These are phyloP conservation scores for Calonectria hawksworthii DNA, from an alignment of 2,329 filamentous ascomycete species.

Conservation along the genomic window DNA sequence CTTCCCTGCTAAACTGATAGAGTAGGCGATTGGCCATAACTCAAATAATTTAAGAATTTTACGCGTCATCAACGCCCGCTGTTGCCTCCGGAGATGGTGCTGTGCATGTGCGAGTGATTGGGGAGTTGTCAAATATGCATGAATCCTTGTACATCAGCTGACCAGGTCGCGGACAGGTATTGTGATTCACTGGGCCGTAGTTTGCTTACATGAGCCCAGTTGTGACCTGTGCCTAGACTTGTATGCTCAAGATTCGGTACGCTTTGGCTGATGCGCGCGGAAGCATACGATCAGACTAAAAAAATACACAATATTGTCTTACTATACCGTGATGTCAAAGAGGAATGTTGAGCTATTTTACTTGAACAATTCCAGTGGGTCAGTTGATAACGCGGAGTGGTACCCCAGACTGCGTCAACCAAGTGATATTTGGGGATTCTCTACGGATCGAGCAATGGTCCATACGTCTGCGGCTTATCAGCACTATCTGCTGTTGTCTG, in stretches of 20 bases:
- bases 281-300: background rate
- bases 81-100: background rate
- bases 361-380: background rate
- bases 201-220: background rate
- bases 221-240: background rate
- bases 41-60: background rate
- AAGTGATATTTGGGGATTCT: background rate
- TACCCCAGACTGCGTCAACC: background rate
- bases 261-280: background rate
- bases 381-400: background rate
- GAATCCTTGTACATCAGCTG: background rate
- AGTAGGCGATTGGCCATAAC: background rate
- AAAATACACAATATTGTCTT: background rate
- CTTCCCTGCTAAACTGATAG: constrained; percentile 11
- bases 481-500: background rate
- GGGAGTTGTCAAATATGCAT: background rate
- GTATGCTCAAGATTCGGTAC: background rate
- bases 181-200: background rate
- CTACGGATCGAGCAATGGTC: background rate
- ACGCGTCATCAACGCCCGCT: background rate
- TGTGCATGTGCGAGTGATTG: background rate
- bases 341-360: background rate
- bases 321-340: background rate
- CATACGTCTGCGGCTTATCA: background rate
- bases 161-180: too few species aligned